Conservation (phyloP, 2,329 filamentous ascomycete species). For the Amesomyces nigricolor region DNA sequence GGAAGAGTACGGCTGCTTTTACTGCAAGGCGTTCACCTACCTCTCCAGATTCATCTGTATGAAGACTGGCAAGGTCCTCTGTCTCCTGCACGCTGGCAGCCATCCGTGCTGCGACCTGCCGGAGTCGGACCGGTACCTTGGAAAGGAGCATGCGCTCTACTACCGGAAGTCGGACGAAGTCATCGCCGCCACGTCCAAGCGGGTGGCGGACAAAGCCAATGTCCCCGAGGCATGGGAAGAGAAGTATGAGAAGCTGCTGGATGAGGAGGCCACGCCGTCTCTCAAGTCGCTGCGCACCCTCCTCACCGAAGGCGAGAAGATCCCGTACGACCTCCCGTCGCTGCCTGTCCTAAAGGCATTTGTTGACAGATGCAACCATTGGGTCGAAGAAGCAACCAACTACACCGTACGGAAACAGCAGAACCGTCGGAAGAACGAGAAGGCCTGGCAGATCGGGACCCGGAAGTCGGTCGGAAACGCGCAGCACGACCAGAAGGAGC, state of each 20-base stretch:
- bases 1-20: conserved; percentile 85
- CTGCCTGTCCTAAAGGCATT: conserved; percentile 78
- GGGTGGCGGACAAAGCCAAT: conserved; percentile 77
- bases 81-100: conserved; percentile 72
- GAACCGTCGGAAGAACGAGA: conserved; percentile 91
- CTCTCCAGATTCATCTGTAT: conserved; percentile 84
- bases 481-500: conserved; percentile 69
- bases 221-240: conserved; percentile 85
- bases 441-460: conserved; percentile 69
- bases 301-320: conserved; percentile 90
- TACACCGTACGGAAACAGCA: conserved; percentile 98
- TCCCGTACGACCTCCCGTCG: conserved; percentile 81
- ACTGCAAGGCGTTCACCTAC: conserved; percentile 90
- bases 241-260: conserved; percentile 78
- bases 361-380: conserved; percentile 94
- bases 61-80: conserved; percentile 74
- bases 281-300: conserved; percentile 80
- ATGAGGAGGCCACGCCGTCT: conserved; percentile 76
- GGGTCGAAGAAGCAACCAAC: conserved; percentile 93
- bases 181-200: conserved; percentile 62
- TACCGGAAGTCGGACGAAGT: conserved; percentile 72
- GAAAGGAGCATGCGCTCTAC: conserved; percentile 66
- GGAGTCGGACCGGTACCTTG: conserved; percentile 61
- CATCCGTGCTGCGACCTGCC: conserved; percentile 72
- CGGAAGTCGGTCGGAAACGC: conserved; percentile 58